Base-by-base conservation (phyloP, 108 stramenopile genomes). In the Nitzschia sp. region DNA sequence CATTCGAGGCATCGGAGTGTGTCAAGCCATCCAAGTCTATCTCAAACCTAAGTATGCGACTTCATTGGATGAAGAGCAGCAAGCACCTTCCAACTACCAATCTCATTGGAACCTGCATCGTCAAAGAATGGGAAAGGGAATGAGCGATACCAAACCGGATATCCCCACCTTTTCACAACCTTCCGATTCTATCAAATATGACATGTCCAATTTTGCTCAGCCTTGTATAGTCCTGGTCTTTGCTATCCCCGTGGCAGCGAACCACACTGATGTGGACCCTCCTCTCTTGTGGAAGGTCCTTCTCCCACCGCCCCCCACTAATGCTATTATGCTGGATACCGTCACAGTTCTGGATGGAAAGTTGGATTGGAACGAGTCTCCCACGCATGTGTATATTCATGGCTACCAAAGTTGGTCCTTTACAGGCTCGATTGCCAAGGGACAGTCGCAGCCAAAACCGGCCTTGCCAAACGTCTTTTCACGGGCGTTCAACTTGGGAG, bases 321-420 rank as follows among this genome's bases (percentile, higher is more conserved):
- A 57, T 22, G 62, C 51, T 21, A 51, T 76, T 50, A 77, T 87
- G 19, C 41, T 94, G 42, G 93, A 91, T 80, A 87, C 85, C 10
- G 61, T 88, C 24, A 79, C 84, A 1, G 75, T 94, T 44, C 70
- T 91, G 60, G 89, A 94, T 55, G 90, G 88, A 7, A 53, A 67
- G 10, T 71, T 94, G 65, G 72, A 79, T 20, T 63, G 70, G 22
- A 22, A 67, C 5, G 75, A 79, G 25, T 71, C 67, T 25, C 82
- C 92, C 0, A 91, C 93, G 7, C 85, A 91, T 65, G 81, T 88
- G 14, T 94, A 90, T 65, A 76, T 94, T 29, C 77, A 94, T 63
- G 93, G 93, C 24, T 94, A 86, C 75, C 93, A 94, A 66, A 81
- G 79, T 58, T 94, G 93, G 93, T 86, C 85, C 1, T 94, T 86